Evolutionary conservation across 1,284 basidiomycete species (phyloP), one percentile per base, ranked within the genome.

Genomic region (Malassezia globosa): DNA sequence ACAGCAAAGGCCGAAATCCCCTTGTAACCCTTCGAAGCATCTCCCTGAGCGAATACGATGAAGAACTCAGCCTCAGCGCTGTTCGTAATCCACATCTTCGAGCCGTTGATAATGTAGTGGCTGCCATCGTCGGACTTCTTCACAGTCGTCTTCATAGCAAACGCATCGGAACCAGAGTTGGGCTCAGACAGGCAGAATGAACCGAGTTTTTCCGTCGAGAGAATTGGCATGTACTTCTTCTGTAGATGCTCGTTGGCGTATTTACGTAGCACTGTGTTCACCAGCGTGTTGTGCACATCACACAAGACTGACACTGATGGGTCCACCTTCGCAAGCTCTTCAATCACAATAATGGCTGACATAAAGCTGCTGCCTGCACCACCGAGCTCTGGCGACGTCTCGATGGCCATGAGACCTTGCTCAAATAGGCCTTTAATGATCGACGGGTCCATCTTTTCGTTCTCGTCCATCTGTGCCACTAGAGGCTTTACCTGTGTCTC

Each of bases 31-130:
- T 90, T 89, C 61, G 80, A 84, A 0, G 87, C 84, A 74, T 96
- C 89, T 36, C 87, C 85, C 63, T 88, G 96, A 49, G 94, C 94
- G 60, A 97, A 97, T 42, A 97, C 76, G 39, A 80, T 74, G 72
- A 80, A 80, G 55, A 96, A 80, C 48, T 89, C 89, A 5, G 94
- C 94, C 74, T 99, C 92, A 55, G 82, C 82, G 6, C 87, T 89
- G 77, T 97, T 99, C 39, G 94, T 96, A 66, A 99, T 97, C 92
- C 92, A 97, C 89, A 95, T 92, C 78, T 99, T 99, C 59, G 85
- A 86, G 29, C 92, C 92, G 65, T 90, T 92, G 55, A 96, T 73
- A 25, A 87, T 77, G 78, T 83, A 95, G 37, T 51, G 49, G 60
- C 74, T 74, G 43, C 76, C 75, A 60, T 85, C 74, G 65, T 83